Evolutionary conservation across 2,329 filamentous ascomycete species (phyloP).

Genomic region (Colletotrichum tofieldiae): DNA sequence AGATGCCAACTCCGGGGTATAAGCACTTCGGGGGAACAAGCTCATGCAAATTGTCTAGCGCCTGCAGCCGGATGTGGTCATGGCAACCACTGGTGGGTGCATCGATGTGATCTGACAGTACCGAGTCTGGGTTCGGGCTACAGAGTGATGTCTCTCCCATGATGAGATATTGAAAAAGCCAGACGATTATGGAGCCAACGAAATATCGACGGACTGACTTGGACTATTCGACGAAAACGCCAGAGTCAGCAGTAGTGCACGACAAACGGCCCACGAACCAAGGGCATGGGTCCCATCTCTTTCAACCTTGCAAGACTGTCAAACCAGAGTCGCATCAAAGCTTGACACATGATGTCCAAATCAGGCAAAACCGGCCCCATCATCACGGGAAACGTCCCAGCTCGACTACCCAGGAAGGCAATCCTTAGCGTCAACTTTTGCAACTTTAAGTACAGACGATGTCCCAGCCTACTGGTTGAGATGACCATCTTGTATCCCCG

Average conservation of each 20-base stretch:
- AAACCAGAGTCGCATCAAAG: slow-evolving; percentile 33
- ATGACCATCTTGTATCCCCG: background rate
- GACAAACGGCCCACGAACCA: slow-evolving; percentile 16
- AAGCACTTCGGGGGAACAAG: background rate
- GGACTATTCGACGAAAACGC: background rate
- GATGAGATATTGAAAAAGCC: background rate
- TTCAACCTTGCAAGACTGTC: slow-evolving; percentile 15
- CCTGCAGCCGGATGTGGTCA: slow-evolving; percentile 14
- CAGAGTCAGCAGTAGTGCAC: slow-evolving; percentile 6
- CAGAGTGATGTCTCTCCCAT: background rate
- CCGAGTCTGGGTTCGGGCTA: background rate
- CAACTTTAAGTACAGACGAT: slow-evolving; percentile 35
- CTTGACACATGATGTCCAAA: slow-evolving; percentile 33
- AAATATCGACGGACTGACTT: slow-evolving; percentile 1
- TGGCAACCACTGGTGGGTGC: slow-evolving; percentile 1
- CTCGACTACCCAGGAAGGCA: slow-evolving; percentile 22
- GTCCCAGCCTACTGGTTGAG: background rate
- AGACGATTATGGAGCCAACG: background rate
- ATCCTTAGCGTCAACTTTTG: slow-evolving; percentile 32
- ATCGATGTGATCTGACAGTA: background rate
- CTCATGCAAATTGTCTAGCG: background rate
- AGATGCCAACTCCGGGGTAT: slow-evolving; percentile 3
- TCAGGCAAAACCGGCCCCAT: slow-evolving; percentile 36
- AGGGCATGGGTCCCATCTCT: slow-evolving; percentile 32
- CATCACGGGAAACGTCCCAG: slow-evolving; percentile 13